These are phyloP conservation scores for Hypomontagnella monticulosa DNA, from an alignment of 495 filamentous ascomycete species.

Conservation along the genomic window DNA sequence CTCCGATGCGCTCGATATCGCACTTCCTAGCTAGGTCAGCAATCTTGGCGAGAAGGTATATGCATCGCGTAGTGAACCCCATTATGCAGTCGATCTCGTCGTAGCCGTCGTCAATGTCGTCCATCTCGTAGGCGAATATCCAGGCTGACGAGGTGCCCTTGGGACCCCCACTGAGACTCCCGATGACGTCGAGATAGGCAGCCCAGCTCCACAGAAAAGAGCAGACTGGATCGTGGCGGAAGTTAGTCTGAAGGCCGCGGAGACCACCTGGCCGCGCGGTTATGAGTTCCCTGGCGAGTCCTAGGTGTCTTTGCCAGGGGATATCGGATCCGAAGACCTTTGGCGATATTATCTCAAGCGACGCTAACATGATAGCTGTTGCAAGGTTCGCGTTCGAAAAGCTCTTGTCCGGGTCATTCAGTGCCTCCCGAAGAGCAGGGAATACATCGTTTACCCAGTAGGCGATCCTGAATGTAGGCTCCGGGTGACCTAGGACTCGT, in stretches of 20 bases:
- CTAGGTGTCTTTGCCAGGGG: slow-evolving; percentile 82
- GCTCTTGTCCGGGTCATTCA: slow-evolving; percentile 66
- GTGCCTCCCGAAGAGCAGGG: slow-evolving; percentile 72
- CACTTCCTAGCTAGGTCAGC: slow-evolving; percentile 77
- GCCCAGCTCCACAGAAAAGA: slow-evolving; percentile 89
- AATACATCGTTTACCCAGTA: slow-evolving; percentile 83
- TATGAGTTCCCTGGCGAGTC: slow-evolving; percentile 80
- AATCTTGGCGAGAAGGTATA: slow-evolving; percentile 76
- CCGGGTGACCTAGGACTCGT: slow-evolving; percentile 74
- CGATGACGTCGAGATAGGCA: slow-evolving; percentile 84
- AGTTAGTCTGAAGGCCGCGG: slow-evolving; percentile 59
- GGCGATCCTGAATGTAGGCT: slow-evolving; percentile 81
- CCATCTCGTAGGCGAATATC: slow-evolving; percentile 57
- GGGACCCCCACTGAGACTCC: slow-evolving; percentile 71
- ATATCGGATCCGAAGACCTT: slow-evolving; percentile 75
- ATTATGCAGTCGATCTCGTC: slow-evolving; percentile 81
- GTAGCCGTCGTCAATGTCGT: slow-evolving; percentile 65
- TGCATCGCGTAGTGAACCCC: slow-evolving; percentile 76
- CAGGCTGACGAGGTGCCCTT: slow-evolving; percentile 47
- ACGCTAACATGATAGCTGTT: slow-evolving; percentile 87
- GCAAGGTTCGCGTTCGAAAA: slow-evolving; percentile 80
- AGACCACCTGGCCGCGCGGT: slow-evolving; percentile 69
- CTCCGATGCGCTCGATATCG: slow-evolving; percentile 70
- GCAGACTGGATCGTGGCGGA: slow-evolving; percentile 70
- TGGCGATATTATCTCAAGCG: slow-evolving; percentile 86